phyloP scores from a whole-genome alignment of 208 protist genomes.

The Leishmania mexicana region DNA sequence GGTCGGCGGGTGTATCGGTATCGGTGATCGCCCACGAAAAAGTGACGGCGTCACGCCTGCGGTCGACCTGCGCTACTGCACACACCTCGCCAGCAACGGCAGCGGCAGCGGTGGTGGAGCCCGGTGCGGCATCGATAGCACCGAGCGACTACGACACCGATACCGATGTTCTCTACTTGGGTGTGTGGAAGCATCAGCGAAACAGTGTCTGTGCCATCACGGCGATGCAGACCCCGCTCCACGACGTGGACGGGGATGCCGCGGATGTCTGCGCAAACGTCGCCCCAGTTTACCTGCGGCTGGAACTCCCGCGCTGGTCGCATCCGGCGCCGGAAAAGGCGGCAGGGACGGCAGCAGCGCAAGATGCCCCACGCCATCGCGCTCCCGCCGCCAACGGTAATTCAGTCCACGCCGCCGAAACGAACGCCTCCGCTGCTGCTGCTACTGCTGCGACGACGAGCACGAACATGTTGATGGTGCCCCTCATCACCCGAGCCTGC shows the following conservation, averaged over 20 bases:
- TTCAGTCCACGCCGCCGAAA: neutral
- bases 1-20: slow-evolving; percentile 29
- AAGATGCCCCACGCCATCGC: neutral
- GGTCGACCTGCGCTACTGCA: neutral
- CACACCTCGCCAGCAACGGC: neutral
- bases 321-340: neutral
- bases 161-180: slow-evolving; percentile 14
- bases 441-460: neutral
- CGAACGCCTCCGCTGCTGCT: neutral
- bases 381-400: neutral
- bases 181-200: slow-evolving; percentile 21
- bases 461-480: slow-evolving; percentile 5
- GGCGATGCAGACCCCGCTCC: neutral
- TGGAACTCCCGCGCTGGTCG: slow-evolving; percentile 22
- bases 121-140: neutral
- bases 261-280: neutral
- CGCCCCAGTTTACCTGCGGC: slow-evolving; percentile 14
- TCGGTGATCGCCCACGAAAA: slow-evolving; percentile 22
- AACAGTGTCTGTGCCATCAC: slow-evolving; percentile 11
- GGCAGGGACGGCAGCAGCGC: neutral
- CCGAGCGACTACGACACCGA: neutral
- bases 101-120: neutral
- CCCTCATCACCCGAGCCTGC: neutral
- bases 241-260: neutral
- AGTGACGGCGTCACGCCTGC: neutral